Conservation (phyloP, 495 filamentous ascomycete species). For the Sphaerosporella brunnea region DNA sequence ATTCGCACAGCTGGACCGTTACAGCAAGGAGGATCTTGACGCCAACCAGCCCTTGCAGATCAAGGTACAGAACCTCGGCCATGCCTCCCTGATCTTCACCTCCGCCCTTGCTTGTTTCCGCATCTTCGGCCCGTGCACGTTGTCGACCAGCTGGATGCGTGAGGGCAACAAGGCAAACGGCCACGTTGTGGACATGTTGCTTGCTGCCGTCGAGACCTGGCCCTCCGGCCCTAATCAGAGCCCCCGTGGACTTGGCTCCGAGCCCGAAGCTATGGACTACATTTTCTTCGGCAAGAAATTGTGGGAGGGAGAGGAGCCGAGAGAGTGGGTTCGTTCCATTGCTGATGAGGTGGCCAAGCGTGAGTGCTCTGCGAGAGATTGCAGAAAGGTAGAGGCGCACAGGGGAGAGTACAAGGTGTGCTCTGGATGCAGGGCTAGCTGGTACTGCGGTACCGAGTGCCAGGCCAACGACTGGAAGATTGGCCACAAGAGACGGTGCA, state of each 20-base stretch:
- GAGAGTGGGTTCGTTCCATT: slow-evolving; percentile 9
- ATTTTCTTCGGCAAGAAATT: slow-evolving; percentile 7
- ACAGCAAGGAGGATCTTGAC: slow-evolving; percentile 12
- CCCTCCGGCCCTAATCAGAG: slow-evolving; percentile 6
- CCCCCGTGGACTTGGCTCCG: slow-evolving; percentile 11
- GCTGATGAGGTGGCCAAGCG: slow-evolving; percentile 10
- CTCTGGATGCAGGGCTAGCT: slow-evolving; percentile 11
- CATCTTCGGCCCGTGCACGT: slow-evolving; percentile 6
- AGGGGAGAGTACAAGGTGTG: slow-evolving; percentile 10
- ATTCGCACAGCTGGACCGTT: slow-evolving; percentile 11
- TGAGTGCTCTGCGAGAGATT: slow-evolving; percentile 8
- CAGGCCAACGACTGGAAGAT: slow-evolving; percentile 11
- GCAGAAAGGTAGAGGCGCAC: slow-evolving; percentile 8
- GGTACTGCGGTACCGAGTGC: slow-evolving; percentile 12
- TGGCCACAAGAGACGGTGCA: slow-evolving; percentile 11
- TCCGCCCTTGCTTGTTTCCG: slow-evolving; percentile 10
- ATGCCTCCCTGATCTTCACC: slow-evolving; percentile 12
- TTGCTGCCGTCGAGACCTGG: slow-evolving; percentile 4
- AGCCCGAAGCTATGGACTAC: slow-evolving; percentile 13
- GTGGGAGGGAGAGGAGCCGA: slow-evolving; percentile 10
- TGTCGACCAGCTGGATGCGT: slow-evolving; percentile 12
- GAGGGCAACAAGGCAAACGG: slow-evolving; percentile 9
- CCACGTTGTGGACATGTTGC: slow-evolving; percentile 7
- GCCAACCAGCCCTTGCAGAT: slow-evolving; percentile 8
- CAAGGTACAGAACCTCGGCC: slow-evolving; percentile 8